These are phyloP conservation scores for Mycena sp. DNA, from an alignment of 1,284 basidiomycete species.

Conservation along the genomic window DNA sequence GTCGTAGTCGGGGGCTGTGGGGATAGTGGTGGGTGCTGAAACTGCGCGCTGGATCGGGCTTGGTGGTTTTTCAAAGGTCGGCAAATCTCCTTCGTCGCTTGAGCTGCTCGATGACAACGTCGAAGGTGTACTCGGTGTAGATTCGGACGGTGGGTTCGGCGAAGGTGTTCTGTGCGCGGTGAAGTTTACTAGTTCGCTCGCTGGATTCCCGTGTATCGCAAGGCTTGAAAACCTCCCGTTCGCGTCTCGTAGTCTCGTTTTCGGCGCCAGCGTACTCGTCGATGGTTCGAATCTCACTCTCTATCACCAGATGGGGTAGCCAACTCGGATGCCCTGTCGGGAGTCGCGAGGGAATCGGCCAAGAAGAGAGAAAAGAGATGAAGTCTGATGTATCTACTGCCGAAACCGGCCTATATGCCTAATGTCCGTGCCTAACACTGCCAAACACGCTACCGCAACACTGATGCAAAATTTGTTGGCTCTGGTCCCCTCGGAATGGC, in stretches of 20 bases:
- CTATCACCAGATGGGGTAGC: constrained; percentile 11
- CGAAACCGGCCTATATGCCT: background rate
- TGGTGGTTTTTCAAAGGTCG: too few relatives aligned
- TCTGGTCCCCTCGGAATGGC: too few relatives aligned
- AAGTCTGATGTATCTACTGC: background rate
- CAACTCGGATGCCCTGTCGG: background rate
- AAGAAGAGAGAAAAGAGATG: background rate
- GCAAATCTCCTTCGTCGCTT: background rate
- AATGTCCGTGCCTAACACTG: too few relatives aligned
- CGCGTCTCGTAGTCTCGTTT: background rate
- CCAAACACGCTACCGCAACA: constrained; percentile 7
- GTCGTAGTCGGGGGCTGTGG: too few relatives aligned
- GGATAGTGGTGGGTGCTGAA: too few relatives aligned
- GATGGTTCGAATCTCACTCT: background rate
- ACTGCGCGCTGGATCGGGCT: too few relatives aligned
- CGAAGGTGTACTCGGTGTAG: background rate
- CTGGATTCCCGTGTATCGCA: background rate
- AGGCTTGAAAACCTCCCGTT: background rate
- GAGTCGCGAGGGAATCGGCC: too few relatives aligned
- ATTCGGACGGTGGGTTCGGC: background rate
- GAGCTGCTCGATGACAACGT: background rate
- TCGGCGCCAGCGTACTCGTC: background rate
- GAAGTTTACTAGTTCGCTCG: background rate
- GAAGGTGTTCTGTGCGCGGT: too few relatives aligned
- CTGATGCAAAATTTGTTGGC: too few relatives aligned